These are phyloP conservation scores for Alternaria incomplexa DNA, from an alignment of 2,329 filamentous ascomycete species.

Conservation along the genomic window DNA sequence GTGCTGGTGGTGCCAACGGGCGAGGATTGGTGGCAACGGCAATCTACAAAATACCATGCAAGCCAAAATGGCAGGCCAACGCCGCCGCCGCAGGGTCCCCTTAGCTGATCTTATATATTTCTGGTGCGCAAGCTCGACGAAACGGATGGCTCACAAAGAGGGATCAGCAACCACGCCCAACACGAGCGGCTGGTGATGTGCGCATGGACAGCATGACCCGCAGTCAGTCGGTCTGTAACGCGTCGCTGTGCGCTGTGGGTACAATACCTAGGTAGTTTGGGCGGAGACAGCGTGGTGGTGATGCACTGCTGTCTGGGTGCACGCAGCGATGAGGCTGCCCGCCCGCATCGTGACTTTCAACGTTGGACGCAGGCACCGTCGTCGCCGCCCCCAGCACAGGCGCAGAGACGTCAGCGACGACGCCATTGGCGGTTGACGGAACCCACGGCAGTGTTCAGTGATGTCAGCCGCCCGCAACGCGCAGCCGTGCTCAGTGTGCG, in stretches of 20 bases:
- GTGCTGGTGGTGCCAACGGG: not conserved
- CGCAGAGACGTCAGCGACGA: not conserved
- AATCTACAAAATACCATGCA: slow-evolving; percentile 1
- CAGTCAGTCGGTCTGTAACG: slow-evolving; percentile 3
- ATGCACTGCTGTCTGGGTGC: not conserved
- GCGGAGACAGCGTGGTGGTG: not conserved
- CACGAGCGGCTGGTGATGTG: slow-evolving; percentile 17
- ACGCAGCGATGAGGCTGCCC: not conserved
- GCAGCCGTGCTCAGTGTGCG: slow-evolving; percentile 1
- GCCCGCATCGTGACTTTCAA: not conserved
- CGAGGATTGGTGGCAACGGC: slow-evolving; percentile 9
- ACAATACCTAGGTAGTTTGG: not conserved
- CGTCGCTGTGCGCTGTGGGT: not conserved
- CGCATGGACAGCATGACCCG: slow-evolving; percentile 21
- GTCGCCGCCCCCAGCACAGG: not conserved
- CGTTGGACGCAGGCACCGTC: not conserved
- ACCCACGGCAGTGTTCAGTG: slow-evolving; percentile 5
- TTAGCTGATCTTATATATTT: slow-evolving; percentile 32
- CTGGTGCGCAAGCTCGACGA: slow-evolving; percentile 20
- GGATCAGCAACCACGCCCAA: slow-evolving; percentile 29
- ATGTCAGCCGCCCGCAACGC: slow-evolving; percentile 9
- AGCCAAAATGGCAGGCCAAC: slow-evolving; percentile 16
- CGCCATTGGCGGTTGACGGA: slow-evolving; percentile 6
- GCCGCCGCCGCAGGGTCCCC: slow-evolving; percentile 32
- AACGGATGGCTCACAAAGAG: slow-evolving; percentile 13